These are phyloP conservation scores for Epichloe elymi DNA, from an alignment of 2,329 filamentous ascomycete species.

Conservation along the genomic window DNA sequence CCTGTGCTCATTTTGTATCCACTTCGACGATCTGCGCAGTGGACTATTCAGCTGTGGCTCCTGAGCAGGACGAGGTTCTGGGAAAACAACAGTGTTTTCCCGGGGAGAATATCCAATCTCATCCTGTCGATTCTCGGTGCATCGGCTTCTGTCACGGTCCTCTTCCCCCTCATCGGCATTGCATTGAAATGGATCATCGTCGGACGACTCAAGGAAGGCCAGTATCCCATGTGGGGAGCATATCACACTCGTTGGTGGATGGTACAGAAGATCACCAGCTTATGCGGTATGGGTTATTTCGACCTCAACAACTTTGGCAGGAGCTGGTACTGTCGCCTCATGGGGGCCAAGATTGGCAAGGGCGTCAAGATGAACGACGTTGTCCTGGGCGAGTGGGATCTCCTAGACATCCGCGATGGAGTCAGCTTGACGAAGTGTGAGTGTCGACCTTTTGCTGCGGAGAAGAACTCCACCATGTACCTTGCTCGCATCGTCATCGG, in stretches of 20 bases:
- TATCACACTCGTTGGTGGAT: slow-evolving; percentile 49
- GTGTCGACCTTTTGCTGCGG: slow-evolving; percentile 38
- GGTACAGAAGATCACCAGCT: slow-evolving; percentile 35
- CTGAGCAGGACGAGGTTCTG: slow-evolving; percentile 28
- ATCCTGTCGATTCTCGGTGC: slow-evolving; percentile 30
- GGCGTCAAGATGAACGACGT: slow-evolving; percentile 32
- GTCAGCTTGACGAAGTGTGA: slow-evolving; percentile 33
- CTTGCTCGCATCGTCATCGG: slow-evolving; percentile 38
- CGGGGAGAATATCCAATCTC: slow-evolving; percentile 35
- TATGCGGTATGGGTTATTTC: slow-evolving; percentile 36
- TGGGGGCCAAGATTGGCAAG: slow-evolving; percentile 39
- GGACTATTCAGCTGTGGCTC: slow-evolving; percentile 36
- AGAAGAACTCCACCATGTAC: slow-evolving; percentile 44
- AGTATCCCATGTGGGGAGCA: slow-evolving; percentile 45
- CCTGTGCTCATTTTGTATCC: slow-evolving; percentile 38
- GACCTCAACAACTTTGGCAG: slow-evolving; percentile 23
- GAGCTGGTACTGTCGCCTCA: slow-evolving; percentile 33
- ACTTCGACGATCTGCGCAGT: slow-evolving; percentile 34
- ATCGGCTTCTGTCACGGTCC: slow-evolving; percentile 23
- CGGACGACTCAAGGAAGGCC: slow-evolving; percentile 35
- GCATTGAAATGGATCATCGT: slow-evolving; percentile 41
- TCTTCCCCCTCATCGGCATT: slow-evolving; percentile 34
- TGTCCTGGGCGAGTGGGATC: slow-evolving; percentile 40
- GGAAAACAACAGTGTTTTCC: slow-evolving; percentile 23
- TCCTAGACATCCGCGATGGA: slow-evolving; percentile 38